Base-by-base conservation (phyloP, 441 rosid genomes). In the Mallotus repandus region DNA sequence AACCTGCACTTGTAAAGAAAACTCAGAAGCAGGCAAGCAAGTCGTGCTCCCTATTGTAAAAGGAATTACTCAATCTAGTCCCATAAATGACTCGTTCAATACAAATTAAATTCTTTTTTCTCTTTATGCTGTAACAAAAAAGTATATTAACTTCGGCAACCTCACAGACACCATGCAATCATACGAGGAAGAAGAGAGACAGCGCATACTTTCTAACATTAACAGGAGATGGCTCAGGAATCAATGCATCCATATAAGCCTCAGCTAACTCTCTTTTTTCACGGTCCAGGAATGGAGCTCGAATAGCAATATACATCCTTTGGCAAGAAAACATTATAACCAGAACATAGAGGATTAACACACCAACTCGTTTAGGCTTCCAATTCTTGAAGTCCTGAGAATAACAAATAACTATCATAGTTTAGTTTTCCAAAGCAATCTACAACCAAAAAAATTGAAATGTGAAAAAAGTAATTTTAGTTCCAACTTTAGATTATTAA, bases 191-290 rank as follows among this genome's bases (percentile, higher is more conserved):
- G 65, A 68, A 46, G 68, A 62, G 71, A 72, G 71, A 45, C 32
- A n/a, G 66, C 76, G 81, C 87, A 76, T 85, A 88, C 99, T 82
- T 92, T 81, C 83, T 86, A 69, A 95, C 65, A 84, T 95, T 92
- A 68, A 50, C 58, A 50, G 95, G 91, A 76, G 99, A 87, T 49
- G 97, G 97, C 76, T 95, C 99, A 13, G 99, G 98, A 82, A 95
- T 84, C 88, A 95, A 84, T 52, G 99, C 88, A 81, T 95, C 99
- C 99, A 95, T 92, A 83, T 83, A 95, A 81, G 96, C 96, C 85
- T 95, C 97, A 0, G 94, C 83, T 78, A 92, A 77, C 77, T 89
- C 89, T 79, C 79, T 90, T 81, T 81, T 87, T 76, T 88, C 91
- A 41, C 85, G 87, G 69, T 84, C 85, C 61, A 86, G 74, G 68